Base-by-base conservation (phyloP, 1,284 basidiomycete species). In the Heterobasidion occidentale region DNA sequence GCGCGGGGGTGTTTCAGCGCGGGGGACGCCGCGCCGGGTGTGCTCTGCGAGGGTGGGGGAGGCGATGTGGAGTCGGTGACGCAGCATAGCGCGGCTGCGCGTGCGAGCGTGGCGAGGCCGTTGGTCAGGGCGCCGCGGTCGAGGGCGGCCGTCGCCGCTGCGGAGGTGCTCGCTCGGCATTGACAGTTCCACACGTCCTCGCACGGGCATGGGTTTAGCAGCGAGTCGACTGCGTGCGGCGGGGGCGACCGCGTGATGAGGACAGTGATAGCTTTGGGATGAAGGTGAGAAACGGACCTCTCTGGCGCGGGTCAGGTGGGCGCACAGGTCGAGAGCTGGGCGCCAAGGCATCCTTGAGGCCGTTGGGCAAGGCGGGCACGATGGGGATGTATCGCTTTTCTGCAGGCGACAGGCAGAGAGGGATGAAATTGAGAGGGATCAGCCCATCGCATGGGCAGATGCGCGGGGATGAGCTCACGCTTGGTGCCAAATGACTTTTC, bases 171-270 rank as follows among this genome's bases (percentile, higher is more conserved):
- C 17, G 62, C 61, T 46, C 63, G 66, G 63, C 84, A 86, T 58
- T 72, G 71, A 62, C 84, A 86, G 49, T 76, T 75, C 70, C 76
- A 75, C 19, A 78, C 71, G 62, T 73, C 73, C 56, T 70, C 71
- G 68, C 84, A 87, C 49, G 71, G 73, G 66, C 84, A 87, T 38
- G 83, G 83, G 62, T 87, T 87, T 27, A 86, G 66, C 17, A 86
- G 69, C 5, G 80, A 73, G 56, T 81, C 76, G 52, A 86, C 84
- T 86, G 61, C 36, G 60, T 47, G n/a, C 11, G 44, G 46, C 52
- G 46, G 34, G 50, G 42, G 7, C 47, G 14, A 45, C 3, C 17
- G 42, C 42, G 14, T 45, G 42, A 45, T 19, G 46, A 19, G 46
- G 19, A 3, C 4, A 42, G 19, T 17, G 54, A 38, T 46, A 51